These are phyloP conservation scores for Arctium minus DNA, from an alignment of 129 eudicot species.

Conservation along the genomic window DNA sequence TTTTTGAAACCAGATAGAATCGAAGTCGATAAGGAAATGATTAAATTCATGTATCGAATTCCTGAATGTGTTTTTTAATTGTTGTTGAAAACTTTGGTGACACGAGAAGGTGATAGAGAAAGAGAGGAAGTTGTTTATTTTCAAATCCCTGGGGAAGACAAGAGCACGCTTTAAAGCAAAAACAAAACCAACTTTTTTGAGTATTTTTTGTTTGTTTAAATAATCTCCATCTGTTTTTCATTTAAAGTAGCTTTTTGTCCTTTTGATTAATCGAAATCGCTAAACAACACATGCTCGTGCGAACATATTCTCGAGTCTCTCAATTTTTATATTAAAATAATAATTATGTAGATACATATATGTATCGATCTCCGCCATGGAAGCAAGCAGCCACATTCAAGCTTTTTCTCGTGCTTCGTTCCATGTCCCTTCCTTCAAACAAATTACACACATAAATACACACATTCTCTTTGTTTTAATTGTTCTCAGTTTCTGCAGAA, in stretches of 20 bases:
- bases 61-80: background rate
- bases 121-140: background rate
- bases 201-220: background rate
- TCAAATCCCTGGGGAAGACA: constrained; percentile 21
- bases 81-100: constrained; percentile 13
- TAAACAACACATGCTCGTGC: constrained; percentile 49
- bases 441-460: constrained; percentile 13
- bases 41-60: background rate
- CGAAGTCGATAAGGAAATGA: background rate
- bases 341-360: background rate
- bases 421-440: constrained; percentile 14
- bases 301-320: constrained; percentile 31
- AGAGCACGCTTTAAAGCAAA: constrained; percentile 43
- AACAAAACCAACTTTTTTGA: constrained; percentile 34
- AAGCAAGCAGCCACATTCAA: constrained; percentile 39
- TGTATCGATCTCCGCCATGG: constrained; percentile 36
- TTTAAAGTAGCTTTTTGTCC: constrained; percentile 43
- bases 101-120: constrained; percentile 10
- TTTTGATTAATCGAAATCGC: constrained; percentile 41
- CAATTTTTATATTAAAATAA: background rate
- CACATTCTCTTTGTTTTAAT: constrained; percentile 22
- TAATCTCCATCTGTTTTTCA: constrained; percentile 21
- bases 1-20: background rate
- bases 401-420: constrained; percentile 42
- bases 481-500: background rate